Percentiles rank a stretch among this genome's conserved stretches.
These are phyloP conservation scores for Suillus sp. DNA, from an alignment of 768 basidiomycete genomes.

Conservation along the genomic window DNA sequence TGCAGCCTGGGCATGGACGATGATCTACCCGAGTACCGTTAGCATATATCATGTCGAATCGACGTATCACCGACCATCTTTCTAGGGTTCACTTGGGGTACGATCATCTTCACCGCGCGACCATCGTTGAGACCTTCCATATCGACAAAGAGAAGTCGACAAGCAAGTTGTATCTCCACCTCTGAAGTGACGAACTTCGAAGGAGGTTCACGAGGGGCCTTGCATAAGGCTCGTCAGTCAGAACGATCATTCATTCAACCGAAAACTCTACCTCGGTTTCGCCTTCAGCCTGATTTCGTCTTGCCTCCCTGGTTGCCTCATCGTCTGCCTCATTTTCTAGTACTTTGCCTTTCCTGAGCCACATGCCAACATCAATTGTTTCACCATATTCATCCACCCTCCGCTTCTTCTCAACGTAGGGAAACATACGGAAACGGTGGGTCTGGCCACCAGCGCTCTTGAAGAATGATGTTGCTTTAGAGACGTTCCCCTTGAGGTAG, in stretches of 20 bases:
- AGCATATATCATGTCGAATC: neutral
- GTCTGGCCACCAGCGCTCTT: conserved; percentile 70
- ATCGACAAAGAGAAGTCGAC: conserved; percentile 88
- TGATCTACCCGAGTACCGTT: conserved; percentile 55
- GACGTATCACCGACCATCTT: conserved; percentile 69
- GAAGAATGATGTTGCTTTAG: conserved; percentile 85
- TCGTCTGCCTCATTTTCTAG: conserved; percentile 89
- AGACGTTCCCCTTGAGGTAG: conserved; percentile 95
- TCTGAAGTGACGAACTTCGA: conserved; percentile 85
- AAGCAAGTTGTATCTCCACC: conserved; percentile 78
- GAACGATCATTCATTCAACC: neutral
- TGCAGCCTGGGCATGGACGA: conserved; percentile 75
- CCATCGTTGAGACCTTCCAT: conserved; percentile 98
- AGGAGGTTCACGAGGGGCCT: conserved; percentile 80
- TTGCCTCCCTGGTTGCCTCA: conserved; percentile 75
- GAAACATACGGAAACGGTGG: conserved; percentile 95
- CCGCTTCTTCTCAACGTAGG: conserved; percentile 89
- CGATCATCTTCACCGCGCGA: conserved; percentile 93
- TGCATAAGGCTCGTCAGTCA: conserved; percentile 43
- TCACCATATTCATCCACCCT: conserved; percentile 96
- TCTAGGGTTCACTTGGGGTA: conserved; percentile 94
- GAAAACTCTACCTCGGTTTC: conserved; percentile 66
- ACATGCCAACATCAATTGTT: conserved; percentile 92
- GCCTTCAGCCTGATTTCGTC: conserved; percentile 67
- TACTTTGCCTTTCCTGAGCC: conserved; percentile 89